Evolutionary conservation across 345 rosid species (phyloP), one percentile per base, ranked within the genome.

Genomic region (Boechera stricta): DNA sequence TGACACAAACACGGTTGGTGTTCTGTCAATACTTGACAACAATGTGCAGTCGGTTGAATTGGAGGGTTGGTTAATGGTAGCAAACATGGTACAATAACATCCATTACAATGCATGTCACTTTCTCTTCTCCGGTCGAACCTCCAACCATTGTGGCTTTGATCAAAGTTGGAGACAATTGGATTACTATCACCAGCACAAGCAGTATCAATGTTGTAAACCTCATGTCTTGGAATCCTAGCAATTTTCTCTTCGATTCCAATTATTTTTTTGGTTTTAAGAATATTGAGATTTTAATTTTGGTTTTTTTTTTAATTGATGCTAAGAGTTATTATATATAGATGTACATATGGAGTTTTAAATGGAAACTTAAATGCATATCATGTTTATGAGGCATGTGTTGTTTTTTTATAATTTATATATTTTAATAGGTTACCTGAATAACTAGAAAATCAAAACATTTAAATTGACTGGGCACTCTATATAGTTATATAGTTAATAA

Each of bases 1-100:
- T 7, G 6, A 66, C 72, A 74, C 72, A 74, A 15, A 74, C 72
- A 74, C 5, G 66, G 18, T 15, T 1, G 8, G 5, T 74, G 49
- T n/a, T 24, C 66, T 35, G 1, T 3, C 4, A 65, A 2, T n/a
- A 18, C 42, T 6, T 12, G 49, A 33, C 72, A 74, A 26, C 78
- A 74, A 16, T 47, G 13, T 26, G 58, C 10, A 10, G 13, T 11
- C 10, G 78, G 72, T 32, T n/a, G 6, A 18, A 26, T 26, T 24
- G 1, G 4, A 24, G 7, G 10, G 1, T 21, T 3, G 28, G 16
- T 3, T 5, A 64, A 31, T 29, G 71, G 64, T 24, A 65, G 6
- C 10, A 66, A 0, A 44, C 78, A 74, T 47, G 72, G 49, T 0
- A 24, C 6, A 12, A 62, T 11, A 39, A 62, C 33, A 39, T 0